A percentile compares a stretch with the other conserved stretches of the same genome.
Conservation (phyloP, 208 protist species). For the Angomonas ambiguus region DNA sequence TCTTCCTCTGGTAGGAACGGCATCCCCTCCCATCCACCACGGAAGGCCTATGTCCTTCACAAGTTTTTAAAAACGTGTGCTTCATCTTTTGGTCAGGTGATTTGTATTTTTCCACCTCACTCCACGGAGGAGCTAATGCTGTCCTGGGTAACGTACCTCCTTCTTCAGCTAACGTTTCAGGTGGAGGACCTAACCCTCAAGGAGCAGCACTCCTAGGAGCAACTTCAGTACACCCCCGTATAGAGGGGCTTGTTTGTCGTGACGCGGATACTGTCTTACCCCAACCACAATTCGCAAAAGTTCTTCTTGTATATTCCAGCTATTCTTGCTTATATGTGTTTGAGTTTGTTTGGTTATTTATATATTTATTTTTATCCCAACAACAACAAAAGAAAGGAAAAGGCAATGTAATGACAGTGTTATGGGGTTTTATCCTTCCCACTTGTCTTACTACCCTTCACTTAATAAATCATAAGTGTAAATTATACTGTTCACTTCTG, state of each 20-base stretch:
- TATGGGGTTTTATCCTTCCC: too few relatives aligned
- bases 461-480: too few relatives aligned
- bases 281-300: too few relatives aligned
- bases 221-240: not conserved
- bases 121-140: slow-evolving; percentile 41
- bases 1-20: not conserved
- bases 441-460: too few relatives aligned
- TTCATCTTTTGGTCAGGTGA: slow-evolving; percentile 15
- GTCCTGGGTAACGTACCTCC: slow-evolving; percentile 44
- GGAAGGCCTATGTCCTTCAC: not conserved
- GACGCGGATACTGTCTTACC: too few relatives aligned
- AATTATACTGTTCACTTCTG: too few relatives aligned
- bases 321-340: too few relatives aligned
- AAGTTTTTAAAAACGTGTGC: not conserved
- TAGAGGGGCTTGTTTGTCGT: not conserved
- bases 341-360: too few relatives aligned
- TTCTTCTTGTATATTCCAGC: too few relatives aligned
- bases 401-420: too few relatives aligned
- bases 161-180: slow-evolving; percentile 5
- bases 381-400: too few relatives aligned
- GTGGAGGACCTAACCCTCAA: not conserved
- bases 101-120: slow-evolving; percentile 41
- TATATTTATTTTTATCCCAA: too few relatives aligned
- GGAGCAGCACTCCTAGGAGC: not conserved
- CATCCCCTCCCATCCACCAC: not conserved